Evolutionary conservation across 768 basidiomycete species (phyloP), one percentile per base, ranked within the genome.

Genomic region (Leccinum rimulosum): DNA sequence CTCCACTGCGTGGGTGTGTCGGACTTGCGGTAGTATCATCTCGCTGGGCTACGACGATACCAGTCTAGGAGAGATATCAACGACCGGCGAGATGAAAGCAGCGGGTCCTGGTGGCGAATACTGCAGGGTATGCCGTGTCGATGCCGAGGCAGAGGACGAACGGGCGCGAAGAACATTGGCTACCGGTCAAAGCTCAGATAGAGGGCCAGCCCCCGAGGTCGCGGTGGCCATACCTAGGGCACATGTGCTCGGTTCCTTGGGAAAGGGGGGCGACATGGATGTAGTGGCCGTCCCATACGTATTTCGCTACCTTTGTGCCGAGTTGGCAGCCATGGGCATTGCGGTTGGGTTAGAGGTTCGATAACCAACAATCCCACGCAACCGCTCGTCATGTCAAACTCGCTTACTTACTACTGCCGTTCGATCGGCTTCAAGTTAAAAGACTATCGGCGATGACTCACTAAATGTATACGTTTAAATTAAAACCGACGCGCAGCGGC

Each of bases 281-380:
- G 88, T 99, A 50, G 87, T 99, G 54, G 96, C 96, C 12, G 84
- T 99, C 22, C 97, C 97, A 7, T 98, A 91, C 68, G 95, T 96
- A 53, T 96, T 97, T 76, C 82, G 93, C 52, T 93, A 95, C 77
- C 81, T 98, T 11, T 95, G 95, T 70, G 91, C 95, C 3, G 97
- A 99, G 76, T 77, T 99, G 65, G 95, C 95, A n/a, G 89, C 93
- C 17, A 98, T 98, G 96, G 96, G 97, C 50, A 98, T 99, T 66
- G 85, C 89, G 36, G 82, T 98, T 53, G 91, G 92, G 51, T 75
- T 98, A 52, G 87, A 91, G 69, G 84, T 95, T 54, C 82, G 73
- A 53, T 91, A 48, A 54, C 40, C n/a, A 45, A 22, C 17, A n/a
- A 40, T 40, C 11, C 9, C 40, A n/a, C 6, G 4, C 27, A 45